phyloP scores from a whole-genome alignment of 352 stramenopile genomes.

The Phytopythium cucurbitacearum region DNA sequence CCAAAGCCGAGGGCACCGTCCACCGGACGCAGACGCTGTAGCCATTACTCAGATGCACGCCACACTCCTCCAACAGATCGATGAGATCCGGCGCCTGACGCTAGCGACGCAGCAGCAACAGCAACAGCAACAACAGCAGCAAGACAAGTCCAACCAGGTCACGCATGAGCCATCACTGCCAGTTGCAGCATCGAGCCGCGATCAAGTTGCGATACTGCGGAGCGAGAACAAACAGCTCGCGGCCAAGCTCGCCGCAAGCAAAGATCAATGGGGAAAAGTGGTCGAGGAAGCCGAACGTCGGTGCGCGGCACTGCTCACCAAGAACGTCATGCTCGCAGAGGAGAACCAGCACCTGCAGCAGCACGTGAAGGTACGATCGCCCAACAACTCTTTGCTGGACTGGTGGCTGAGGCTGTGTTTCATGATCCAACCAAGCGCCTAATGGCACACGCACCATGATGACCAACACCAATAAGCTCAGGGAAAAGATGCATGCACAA shows the following conservation, averaged over 20 bases:
- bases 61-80: slow-evolving; percentile 30
- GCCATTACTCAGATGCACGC: slow-evolving; percentile 37
- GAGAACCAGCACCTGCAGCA: slow-evolving; percentile 48
- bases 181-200: background rate
- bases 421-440: background rate
- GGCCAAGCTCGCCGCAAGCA: slow-evolving; percentile 21
- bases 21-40: slow-evolving; percentile 5
- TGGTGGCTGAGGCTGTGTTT: background rate
- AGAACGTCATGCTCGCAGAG: slow-evolving; percentile 69
- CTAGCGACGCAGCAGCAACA: slow-evolving; percentile 12
- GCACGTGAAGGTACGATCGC: slow-evolving; percentile 16
- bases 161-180: background rate
- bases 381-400: background rate
- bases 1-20: slow-evolving; percentile 6
- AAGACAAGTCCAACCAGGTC: slow-evolving; percentile 2
- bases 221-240: slow-evolving; percentile 34
- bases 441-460: slow-evolving; percentile 1
- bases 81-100: slow-evolving; percentile 35
- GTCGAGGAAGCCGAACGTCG: slow-evolving; percentile 54
- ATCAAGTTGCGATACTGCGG: slow-evolving; percentile 13
- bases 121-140: slow-evolving; percentile 6
- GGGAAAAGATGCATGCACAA: too few species aligned
- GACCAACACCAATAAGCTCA: background rate
- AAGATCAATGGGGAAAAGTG: slow-evolving; percentile 34
- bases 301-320: slow-evolving; percentile 57